Evolutionary conservation across 2,329 filamentous ascomycete species (phyloP).

Genomic region (Orbilia oligospora): DNA sequence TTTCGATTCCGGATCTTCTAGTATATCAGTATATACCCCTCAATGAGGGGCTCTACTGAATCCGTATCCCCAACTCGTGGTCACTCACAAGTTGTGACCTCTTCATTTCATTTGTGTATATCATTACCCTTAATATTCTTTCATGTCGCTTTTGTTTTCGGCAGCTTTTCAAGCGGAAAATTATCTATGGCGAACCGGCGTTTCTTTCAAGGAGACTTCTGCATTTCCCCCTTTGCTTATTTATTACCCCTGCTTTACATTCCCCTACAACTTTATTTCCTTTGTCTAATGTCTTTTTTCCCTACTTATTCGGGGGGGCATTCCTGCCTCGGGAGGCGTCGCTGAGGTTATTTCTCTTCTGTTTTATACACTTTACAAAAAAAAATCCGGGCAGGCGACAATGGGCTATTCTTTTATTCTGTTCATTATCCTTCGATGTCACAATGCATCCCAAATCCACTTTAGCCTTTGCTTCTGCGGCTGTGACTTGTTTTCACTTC

Average conservation of each 20-base stretch:
- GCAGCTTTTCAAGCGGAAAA: constrained; percentile 45
- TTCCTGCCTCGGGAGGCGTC: constrained; percentile 54
- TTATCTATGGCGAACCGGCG: constrained; percentile 46
- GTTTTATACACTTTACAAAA: constrained; percentile 44
- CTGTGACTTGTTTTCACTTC: constrained; percentile 43
- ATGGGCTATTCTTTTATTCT: constrained; percentile 50
- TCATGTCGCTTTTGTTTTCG: constrained; percentile 39
- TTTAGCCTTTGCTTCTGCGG: constrained; percentile 28
- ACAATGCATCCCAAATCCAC: constrained; percentile 5
- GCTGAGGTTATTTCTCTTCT: constrained; percentile 49
- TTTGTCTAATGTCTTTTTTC: constrained; percentile 61
- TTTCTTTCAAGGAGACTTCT: constrained; percentile 47
- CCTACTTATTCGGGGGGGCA: constrained; percentile 19
- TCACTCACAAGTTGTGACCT: neutral
- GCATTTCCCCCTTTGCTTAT: constrained; percentile 40
- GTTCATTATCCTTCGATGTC: constrained; percentile 40
- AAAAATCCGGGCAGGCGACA: constrained; percentile 43
- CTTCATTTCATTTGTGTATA: constrained; percentile 53
- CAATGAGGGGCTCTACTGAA: neutral
- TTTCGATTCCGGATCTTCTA: constrained; percentile 26
- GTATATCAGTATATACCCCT: neutral
- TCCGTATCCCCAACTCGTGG: neutral
- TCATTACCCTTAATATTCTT: constrained; percentile 44
- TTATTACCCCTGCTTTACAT: constrained; percentile 26
- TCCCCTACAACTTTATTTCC: constrained; percentile 36